Base-by-base conservation (phyloP, 2,329 filamentous ascomycete species). In the Epicoccum sorghinum region DNA sequence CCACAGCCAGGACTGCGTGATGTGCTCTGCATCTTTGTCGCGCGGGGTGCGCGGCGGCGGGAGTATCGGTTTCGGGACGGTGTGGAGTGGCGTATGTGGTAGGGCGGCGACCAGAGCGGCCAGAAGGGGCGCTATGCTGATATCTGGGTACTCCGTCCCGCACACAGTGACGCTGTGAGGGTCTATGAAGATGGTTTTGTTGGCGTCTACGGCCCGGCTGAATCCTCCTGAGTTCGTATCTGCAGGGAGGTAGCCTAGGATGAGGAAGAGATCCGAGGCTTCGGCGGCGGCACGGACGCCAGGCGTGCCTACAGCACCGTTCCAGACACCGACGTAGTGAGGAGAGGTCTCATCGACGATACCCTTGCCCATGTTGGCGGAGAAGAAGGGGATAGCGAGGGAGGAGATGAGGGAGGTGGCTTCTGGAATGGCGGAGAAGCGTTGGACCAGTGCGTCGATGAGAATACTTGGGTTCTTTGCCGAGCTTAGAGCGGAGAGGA, bases 1-100 rank as follows among this genome's bases (percentile, higher is more conserved):
- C 77, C 77, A 80, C 58, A 79, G 67, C 65, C 68, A 75, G 44
- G 75, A 74, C 62, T 79, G 77, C 4, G 76, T 79, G 40, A 79
- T 70, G 25, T 72, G 57, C n/a, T 61, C 71, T 35, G 74, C 71
- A 44, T 70, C 61, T 39, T 54, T 46, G 54, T 77, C 75, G 41
- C 62, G 66, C 33, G 61, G 70, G 4, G 27, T 63, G 55, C 61
- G 62, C 14, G 55, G 68, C 14, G 58, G 68, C 45, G 62, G 75
- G 37, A 66, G 60, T 6, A 52, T 41, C 3, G 72, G 67, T 37
- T 65, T 66, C 0, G 63, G 9, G 35, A 71, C 57, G 7, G 44
- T 48, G 29, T 73, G 69, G 4, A 66, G 51, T 4, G 67, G 63
- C 18, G 27, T 56, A 1, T 57, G 52, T 7, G 66, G 60, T 8